A percentile compares a stretch with the other conserved stretches of the same genome.
Conservation (phyloP, 2,329 filamentous ascomycete genomes). For the Akanthomyces uredinophilus region DNA sequence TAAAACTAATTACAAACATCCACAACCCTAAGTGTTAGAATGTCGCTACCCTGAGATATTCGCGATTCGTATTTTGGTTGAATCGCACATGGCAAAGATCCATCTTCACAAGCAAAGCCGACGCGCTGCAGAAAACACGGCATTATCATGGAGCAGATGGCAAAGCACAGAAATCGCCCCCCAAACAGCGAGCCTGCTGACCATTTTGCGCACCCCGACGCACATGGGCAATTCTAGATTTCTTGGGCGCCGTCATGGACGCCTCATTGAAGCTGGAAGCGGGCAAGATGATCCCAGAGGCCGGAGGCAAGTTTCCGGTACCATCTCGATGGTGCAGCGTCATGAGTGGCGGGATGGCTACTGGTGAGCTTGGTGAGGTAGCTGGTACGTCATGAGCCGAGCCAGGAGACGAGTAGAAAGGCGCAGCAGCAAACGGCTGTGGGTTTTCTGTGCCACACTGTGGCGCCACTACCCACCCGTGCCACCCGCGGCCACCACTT, state of each 20-base stretch:
- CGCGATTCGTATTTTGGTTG: too few species aligned
- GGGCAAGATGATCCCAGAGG: not conserved
- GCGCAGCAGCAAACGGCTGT: not conserved
- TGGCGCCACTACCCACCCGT: not conserved
- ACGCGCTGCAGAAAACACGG: not conserved
- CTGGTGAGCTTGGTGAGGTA: not conserved
- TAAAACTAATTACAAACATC: too few species aligned
- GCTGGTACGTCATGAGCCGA: slow-evolving; percentile 7
- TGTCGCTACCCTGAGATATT: too few species aligned
- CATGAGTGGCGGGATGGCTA: not conserved
- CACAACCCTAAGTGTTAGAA: too few species aligned
- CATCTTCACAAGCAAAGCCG: not conserved
- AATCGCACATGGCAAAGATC: too few species aligned
- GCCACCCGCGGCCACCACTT: too few species aligned
- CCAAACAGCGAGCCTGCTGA: not conserved
- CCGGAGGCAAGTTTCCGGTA: slow-evolving; percentile 14
- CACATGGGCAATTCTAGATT: not conserved
- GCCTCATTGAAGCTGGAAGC: not conserved
- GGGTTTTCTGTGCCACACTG: slow-evolving; percentile 12
- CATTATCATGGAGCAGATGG: not conserved
- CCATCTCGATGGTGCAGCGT: slow-evolving; percentile 13
- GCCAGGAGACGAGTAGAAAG: not conserved
- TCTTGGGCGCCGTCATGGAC: slow-evolving; percentile 1
- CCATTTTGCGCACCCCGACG: not conserved
- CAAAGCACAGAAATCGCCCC: not conserved